Evolutionary conservation across 2,329 filamentous ascomycete species (phyloP).

Genomic region (Scedosporium boydii): DNA sequence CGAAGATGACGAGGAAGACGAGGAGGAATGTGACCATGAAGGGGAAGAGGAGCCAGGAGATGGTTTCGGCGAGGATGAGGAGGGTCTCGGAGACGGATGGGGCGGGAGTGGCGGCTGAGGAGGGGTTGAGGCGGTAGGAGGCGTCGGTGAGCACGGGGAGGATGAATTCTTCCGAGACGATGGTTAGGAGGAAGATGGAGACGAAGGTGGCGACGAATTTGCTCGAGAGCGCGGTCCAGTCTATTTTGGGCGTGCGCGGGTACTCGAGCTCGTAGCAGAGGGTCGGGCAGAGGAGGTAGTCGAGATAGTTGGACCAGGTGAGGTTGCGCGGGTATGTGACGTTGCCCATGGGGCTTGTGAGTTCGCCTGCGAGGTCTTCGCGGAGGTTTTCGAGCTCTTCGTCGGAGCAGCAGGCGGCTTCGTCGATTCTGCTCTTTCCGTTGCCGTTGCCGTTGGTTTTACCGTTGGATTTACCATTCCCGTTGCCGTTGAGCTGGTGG

Average conservation of each 20-base stretch:
- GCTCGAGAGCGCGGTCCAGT: conserved; percentile 72
- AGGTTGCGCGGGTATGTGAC: conserved; percentile 87
- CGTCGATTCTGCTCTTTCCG: conserved; percentile 6
- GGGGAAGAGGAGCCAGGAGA: conserved; percentile 85
- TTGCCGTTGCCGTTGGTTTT: conserved; percentile 24
- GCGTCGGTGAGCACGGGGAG: conserved; percentile 78
- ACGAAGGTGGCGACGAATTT: conserved; percentile 89
- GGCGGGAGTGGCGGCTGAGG: conserved; percentile 18
- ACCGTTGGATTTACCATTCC: conserved; percentile 31
- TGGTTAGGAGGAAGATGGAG: conserved; percentile 87
- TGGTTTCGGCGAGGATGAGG: conserved; percentile 79
- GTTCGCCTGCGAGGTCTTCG: conserved; percentile 79
- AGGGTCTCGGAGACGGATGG: conserved; percentile 52
- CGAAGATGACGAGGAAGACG: conserved; percentile 96
- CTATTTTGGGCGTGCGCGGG: conserved; percentile 64
- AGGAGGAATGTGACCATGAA: conserved; percentile 95
- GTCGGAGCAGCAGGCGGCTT: conserved; percentile 16
- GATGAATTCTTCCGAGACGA: conserved; percentile 92
- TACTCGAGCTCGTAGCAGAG: conserved; percentile 98
- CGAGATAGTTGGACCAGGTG: conserved; percentile 69
- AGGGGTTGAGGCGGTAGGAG: conserved; percentile 37
- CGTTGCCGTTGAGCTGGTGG: not conserved
- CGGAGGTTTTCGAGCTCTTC: conserved; percentile 60
- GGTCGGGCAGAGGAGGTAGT: conserved; percentile 87
- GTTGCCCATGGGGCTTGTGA: conserved; percentile 82